Base-by-base conservation (phyloP, 495 filamentous ascomycete genomes). In the Aspergillus biplanus region DNA sequence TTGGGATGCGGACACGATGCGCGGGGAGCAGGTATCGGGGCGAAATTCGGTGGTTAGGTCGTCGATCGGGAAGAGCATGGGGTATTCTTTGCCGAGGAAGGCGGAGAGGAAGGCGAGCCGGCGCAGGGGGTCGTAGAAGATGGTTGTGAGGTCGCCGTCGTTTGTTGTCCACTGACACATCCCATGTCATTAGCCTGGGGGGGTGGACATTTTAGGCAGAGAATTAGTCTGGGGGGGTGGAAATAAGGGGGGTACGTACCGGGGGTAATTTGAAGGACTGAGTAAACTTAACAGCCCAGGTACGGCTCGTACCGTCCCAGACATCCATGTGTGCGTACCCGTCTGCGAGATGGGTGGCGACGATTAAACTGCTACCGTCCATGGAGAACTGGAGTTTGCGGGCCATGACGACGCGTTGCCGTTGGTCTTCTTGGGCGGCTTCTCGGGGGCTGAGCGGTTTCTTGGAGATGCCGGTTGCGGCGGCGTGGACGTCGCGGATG, bases 331-430 rank as follows among this genome's bases (percentile, higher is more conserved):
- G 63, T 7, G 58, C 52, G 21, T 63, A 58, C 21, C 60, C 34
- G 50, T 63, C 59, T 7, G 33, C 59, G 5, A 69, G 60, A 52
- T 63, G 63, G 0, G 62, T 69, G 9, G 66, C 66, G 21, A 69
- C 53, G 8, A 69, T 53, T 11, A 69, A 46, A 33, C 58, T 59
- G 31, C 58, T 65, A 3, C 63, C 63, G 39, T 69, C 63, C 2
- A 56, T 47, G 8, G 66, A 69, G 35, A 69, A 69, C 47, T 62
- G 60, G 13, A 69, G 47, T 53, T 63, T 69, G 8, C 67, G 58
- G 27, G 66, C 61, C 31, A 59, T 65, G 4, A 59, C 52, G 8
- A 56, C 49, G n/a, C 56, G 33, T 31, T 68, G 62, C 21, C 52
- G 16, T 31, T 58, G 35, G 21, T 37, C 59, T 33, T 50, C 46